Conservation (phyloP, 805 yeast species). For the Candida piceae region DNA sequence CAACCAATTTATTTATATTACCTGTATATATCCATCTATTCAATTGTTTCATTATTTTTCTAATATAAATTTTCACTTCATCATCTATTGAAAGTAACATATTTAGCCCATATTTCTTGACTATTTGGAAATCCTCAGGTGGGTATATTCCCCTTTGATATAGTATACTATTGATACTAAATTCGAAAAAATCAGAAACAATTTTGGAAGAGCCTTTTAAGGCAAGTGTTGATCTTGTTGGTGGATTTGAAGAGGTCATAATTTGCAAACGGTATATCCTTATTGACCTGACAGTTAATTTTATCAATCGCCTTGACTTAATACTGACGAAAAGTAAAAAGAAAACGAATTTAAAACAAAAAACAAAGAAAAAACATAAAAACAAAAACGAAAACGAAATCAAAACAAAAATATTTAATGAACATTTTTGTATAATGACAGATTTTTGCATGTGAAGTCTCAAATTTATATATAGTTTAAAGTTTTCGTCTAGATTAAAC, state of each 20-base stretch:
- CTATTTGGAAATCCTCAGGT: conserved; percentile 73
- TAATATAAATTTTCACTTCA: conserved; percentile 67
- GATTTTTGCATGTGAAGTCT: not conserved
- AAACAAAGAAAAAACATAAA: no score
- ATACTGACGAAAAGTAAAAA: no score
- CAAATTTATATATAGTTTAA: not conserved
- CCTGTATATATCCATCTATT: conserved; percentile 71
- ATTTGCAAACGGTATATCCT: no score
- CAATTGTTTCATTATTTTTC: conserved; percentile 62
- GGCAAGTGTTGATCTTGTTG: conserved; percentile 47
- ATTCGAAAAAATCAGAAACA: conserved; percentile 81
- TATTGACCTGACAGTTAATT: no score
- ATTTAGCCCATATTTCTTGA: conserved; percentile 74
- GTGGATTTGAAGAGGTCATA: conserved; percentile 16
- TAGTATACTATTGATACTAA: conserved; percentile 71
- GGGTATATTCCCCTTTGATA: conserved; percentile 91
- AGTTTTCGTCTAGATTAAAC: no score
- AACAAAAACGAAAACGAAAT: no score
- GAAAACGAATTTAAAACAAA: no score
- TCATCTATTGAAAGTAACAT: conserved; percentile 69
- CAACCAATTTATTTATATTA: conserved; percentile 59
- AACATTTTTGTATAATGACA: not conserved
- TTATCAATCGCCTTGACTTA: no score
- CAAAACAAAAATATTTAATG: no score
- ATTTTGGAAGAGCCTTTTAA: conserved; percentile 73